Conservation (phyloP, 1,284 basidiomycete species). For the Malassezia globosa region DNA sequence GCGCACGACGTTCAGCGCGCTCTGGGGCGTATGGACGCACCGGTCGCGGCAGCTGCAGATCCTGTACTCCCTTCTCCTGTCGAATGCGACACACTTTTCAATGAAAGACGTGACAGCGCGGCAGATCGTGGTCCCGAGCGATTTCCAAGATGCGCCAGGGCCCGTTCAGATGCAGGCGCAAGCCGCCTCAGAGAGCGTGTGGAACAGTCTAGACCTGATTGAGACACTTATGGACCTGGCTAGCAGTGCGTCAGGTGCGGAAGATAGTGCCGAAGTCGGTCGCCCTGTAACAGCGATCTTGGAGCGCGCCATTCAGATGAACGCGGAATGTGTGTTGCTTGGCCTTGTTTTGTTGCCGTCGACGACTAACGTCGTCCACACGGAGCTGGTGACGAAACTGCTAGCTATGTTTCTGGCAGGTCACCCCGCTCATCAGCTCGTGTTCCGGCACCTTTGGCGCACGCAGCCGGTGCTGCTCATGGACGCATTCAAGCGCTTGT, state of each 20-base stretch:
- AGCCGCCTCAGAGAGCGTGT: constrained; percentile 62
- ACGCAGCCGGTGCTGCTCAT: constrained; percentile 74
- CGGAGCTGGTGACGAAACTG: constrained; percentile 73
- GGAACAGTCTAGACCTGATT: constrained; percentile 87
- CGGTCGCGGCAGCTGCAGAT: constrained; percentile 73
- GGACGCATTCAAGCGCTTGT: constrained; percentile 77
- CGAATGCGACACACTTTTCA: constrained; percentile 67
- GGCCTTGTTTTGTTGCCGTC: constrained; percentile 75
- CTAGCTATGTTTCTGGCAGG: constrained; percentile 81
- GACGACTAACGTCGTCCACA: constrained; percentile 74
- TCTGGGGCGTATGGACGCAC: constrained; percentile 61
- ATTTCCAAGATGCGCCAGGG: constrained; percentile 48
- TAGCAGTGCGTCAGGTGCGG: constrained; percentile 62
- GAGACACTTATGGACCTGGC: constrained; percentile 76
- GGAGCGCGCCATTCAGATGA: constrained; percentile 53
- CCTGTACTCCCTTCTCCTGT: constrained; percentile 71
- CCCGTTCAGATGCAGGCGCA: constrained; percentile 72
- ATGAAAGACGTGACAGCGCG: constrained; percentile 51
- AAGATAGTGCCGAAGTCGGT: constrained; percentile 12
- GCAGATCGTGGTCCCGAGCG: constrained; percentile 27
- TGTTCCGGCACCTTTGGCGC: constrained; percentile 92
- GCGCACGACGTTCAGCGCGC: constrained; percentile 49
- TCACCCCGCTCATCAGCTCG: constrained; percentile 84
- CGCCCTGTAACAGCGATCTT: constrained; percentile 38
- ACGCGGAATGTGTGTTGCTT: constrained; percentile 86